Evolutionary conservation across 1,139 yeast genomes (phyloP).

Genomic region (Blastobotrys aristatus): DNA sequence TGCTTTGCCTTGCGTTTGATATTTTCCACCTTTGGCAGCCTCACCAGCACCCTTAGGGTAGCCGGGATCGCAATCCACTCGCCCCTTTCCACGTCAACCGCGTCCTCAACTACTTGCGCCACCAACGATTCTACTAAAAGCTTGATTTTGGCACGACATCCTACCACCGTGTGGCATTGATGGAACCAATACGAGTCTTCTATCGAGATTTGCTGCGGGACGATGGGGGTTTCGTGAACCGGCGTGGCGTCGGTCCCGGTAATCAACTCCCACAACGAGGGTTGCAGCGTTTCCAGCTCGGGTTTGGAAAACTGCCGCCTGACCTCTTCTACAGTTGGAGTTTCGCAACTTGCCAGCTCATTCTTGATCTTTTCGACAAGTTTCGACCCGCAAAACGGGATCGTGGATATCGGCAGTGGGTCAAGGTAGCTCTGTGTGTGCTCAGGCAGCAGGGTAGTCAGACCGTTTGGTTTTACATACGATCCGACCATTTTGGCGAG

Average conservation of each 20-base stretch:
- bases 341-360: slow-evolving; percentile 3
- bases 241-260: slow-evolving; percentile 28
- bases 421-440: slow-evolving; percentile 25
- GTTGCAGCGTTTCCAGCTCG: slow-evolving; percentile 12
- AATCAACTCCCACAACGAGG: slow-evolving; percentile 29
- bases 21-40: slow-evolving; percentile 12
- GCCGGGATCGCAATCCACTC: slow-evolving; percentile 25
- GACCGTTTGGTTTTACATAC: slow-evolving; percentile 33
- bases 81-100: slow-evolving; percentile 19
- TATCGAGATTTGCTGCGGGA: slow-evolving; percentile 33
- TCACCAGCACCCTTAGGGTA: slow-evolving; percentile 20
- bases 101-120: slow-evolving; percentile 24
- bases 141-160: slow-evolving; percentile 19
- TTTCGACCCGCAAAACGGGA: slow-evolving; percentile 33
- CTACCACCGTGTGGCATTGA: slow-evolving; percentile 10
- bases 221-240: slow-evolving; percentile 23
- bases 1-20: slow-evolving; percentile 7
- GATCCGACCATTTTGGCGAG: slow-evolving; percentile 35
- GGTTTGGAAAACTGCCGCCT: slow-evolving; percentile 8
- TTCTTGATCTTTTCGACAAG: slow-evolving; percentile 13
- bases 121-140: slow-evolving; percentile 25
- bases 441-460: slow-evolving; percentile 30
- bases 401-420: slow-evolving; percentile 19
- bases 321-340: slow-evolving; percentile 16
- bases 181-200: slow-evolving; percentile 32